A percentile compares a stretch with the other conserved stretches of the same genome.
Conservation (phyloP, 805 yeast genomes). For the Debaryomyces maramus region DNA sequence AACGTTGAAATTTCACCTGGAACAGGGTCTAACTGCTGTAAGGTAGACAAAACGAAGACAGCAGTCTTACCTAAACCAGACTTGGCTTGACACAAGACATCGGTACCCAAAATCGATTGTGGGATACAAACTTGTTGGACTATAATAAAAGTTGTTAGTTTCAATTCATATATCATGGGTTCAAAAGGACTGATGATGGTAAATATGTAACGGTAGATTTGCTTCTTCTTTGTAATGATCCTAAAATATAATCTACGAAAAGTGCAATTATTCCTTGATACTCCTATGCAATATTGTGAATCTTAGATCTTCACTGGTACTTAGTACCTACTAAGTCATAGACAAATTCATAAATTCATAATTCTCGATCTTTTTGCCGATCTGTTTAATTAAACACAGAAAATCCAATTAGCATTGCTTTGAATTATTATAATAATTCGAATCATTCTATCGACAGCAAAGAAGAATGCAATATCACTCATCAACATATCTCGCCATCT, state of each 20-base stretch:
- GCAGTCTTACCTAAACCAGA: slow-evolving; percentile 99
- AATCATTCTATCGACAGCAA: no score
- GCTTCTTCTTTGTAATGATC: slow-evolving; percentile 8
- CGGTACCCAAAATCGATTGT: slow-evolving; percentile 96
- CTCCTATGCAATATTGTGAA: no score
- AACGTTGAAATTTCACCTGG: slow-evolving; percentile 94
- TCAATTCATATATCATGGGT: background rate
- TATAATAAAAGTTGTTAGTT: slow-evolving; percentile 32
- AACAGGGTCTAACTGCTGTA: slow-evolving; percentile 96
- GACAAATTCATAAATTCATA: no score
- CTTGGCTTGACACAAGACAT: slow-evolving; percentile 97
- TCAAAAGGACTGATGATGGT: slow-evolving; percentile 3
- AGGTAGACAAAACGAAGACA: slow-evolving; percentile 90
- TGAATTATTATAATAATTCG: no score
- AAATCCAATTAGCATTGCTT: no score
- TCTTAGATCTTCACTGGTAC: no score
- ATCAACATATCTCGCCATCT: slow-evolving; percentile 1
- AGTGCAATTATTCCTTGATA: no score
- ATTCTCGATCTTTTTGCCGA: no score
- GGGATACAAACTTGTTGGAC: slow-evolving; percentile 99
- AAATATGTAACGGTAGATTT: background rate
- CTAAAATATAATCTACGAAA: no score
- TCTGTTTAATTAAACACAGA: no score
- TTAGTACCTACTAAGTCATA: no score
- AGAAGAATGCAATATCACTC: slow-evolving; percentile 6